Base-by-base conservation (phyloP, 1,139 yeast species). In the Blastobotrys buckinghamii region DNA sequence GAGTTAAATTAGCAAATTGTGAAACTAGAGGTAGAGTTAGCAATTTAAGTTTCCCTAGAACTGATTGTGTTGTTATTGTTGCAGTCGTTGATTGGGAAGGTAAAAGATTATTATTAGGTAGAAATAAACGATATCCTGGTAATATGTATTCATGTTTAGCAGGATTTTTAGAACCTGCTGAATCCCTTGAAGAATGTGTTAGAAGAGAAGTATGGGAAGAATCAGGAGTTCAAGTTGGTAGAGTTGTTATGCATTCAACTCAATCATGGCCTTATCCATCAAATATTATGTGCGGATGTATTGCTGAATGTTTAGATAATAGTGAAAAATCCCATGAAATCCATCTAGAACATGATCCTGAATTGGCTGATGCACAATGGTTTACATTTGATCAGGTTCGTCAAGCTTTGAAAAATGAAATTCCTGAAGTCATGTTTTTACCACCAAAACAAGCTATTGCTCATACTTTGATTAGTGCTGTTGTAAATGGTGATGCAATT, bases 241-340 rank as follows among this genome's bases (percentile, higher is more conserved):
- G 70, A 2, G 83, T 89, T 33, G 66, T 72, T 45, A 74, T 89
- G 45, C 70, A 82, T 29, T 73, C 80, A 62, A 78, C 92, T 8
- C 97, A 89, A 66, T 96, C 97, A 6, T 89, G 97, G 97, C 98
- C 97, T 22, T 90, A 81, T 68, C 97, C 97, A 1, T 88, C 88
- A 0, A 89, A 85, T 63, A 68, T 92, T 59, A 90, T 90, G 97
- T 76, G 92, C 58, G 97, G 97, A 10, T 89, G 97, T 65, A 65
- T 89, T 50, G 96, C 87, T 0, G 69, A 67, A 48, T 84, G 82
- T 1, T 85, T 82, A 9, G 80, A 79, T 59, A 8, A 8, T 42
- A 74, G 81, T 55, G 84, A 82, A 0, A 65, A 56, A 13, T 49
- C 61, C 32, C 62, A 61, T 45, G 48, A 47, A 8, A 83, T 90